phyloP scores from a whole-genome alignment of 2,329 filamentous ascomycete species.

The Ascochyta koolunga region DNA sequence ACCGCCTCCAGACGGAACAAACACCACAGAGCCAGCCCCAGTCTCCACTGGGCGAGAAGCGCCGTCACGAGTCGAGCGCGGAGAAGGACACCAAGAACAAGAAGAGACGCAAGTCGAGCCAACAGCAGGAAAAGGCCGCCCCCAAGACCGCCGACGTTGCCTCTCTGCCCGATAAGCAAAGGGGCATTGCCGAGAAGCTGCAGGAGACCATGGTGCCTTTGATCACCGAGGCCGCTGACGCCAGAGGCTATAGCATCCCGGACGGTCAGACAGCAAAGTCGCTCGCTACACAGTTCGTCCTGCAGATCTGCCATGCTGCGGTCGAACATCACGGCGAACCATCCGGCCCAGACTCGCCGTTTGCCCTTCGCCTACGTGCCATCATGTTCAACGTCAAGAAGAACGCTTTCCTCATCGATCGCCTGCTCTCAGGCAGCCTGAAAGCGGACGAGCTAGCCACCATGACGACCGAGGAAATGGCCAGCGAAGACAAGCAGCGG shows the following conservation, averaged over 20 bases:
- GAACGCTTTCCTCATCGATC: conserved; percentile 78
- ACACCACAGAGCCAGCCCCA: conserved; percentile 39
- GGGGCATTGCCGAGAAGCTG: conserved; percentile 72
- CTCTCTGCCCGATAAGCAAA: conserved; percentile 67
- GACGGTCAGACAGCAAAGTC: conserved; percentile 68
- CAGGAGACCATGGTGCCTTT: conserved; percentile 71
- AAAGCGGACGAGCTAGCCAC: conserved; percentile 78
- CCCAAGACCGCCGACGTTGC: conserved; percentile 27
- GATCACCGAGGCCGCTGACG: conserved; percentile 70
- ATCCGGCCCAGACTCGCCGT: conserved; percentile 51
- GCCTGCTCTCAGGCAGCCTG: conserved; percentile 74
- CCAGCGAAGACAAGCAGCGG: conserved; percentile 84
- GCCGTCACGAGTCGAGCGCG: conserved; percentile 39
- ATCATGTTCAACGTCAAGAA: conserved; percentile 88
- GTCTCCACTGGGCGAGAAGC: conserved; percentile 46
- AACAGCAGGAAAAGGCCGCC: conserved; percentile 33
- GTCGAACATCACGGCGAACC: conserved; percentile 63
- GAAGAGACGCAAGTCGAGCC: conserved; percentile 48
- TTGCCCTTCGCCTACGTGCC: conserved; percentile 71
- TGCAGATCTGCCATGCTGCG: conserved; percentile 78
- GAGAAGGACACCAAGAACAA: conserved; percentile 42
- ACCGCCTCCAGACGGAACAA: conserved; percentile 25
- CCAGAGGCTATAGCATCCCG: conserved; percentile 66
- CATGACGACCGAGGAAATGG: conserved; percentile 91
- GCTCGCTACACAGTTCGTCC: conserved; percentile 71